Percentiles rank a stretch among this genome's conserved stretches.
Conservation (phyloP, 495 filamentous ascomycete species). For the Penicillium robsamsonii region DNA sequence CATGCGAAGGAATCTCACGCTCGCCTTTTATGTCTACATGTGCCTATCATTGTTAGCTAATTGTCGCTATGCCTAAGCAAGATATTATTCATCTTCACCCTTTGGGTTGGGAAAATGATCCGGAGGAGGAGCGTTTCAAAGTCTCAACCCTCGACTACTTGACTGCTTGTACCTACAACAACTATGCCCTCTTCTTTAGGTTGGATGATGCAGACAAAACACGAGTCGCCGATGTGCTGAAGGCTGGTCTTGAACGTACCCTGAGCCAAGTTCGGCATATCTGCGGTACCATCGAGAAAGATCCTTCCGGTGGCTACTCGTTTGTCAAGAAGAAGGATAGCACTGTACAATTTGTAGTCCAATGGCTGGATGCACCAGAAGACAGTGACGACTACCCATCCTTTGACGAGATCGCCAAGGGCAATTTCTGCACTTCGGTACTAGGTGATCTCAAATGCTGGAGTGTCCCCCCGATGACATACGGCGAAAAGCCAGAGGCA, state of each 20-base stretch:
- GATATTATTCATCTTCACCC: background rate
- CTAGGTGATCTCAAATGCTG: conserved; percentile 31
- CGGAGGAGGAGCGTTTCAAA: conserved; percentile 23
- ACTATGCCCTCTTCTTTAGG: conserved; percentile 40
- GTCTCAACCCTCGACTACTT: conserved; percentile 24
- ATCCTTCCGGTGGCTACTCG: conserved; percentile 30
- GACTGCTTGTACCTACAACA: conserved; percentile 19
- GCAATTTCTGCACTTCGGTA: conserved; percentile 12
- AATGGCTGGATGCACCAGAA: conserved; percentile 36
- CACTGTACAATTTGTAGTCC: conserved; percentile 40
- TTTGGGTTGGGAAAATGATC: conserved; percentile 21
- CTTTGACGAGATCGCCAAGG: conserved; percentile 16
- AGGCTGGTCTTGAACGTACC: conserved; percentile 37
- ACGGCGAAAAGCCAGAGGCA: conserved; percentile 40
- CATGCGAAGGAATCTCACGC: too few species aligned
- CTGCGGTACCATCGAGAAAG: conserved; percentile 44
- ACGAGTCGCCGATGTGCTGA: conserved; percentile 25
- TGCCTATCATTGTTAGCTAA: too few species aligned
- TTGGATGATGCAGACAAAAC: conserved; percentile 32
- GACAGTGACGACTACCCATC: conserved; percentile 27
- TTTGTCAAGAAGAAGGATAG: conserved; percentile 43
- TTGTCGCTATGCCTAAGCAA: too few species aligned
- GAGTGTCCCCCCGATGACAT: conserved; percentile 37
- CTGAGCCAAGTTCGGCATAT: conserved; percentile 44
- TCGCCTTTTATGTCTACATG: too few species aligned